Conservation (phyloP, 768 basidiomycete species). For the Boletus sp. region DNA sequence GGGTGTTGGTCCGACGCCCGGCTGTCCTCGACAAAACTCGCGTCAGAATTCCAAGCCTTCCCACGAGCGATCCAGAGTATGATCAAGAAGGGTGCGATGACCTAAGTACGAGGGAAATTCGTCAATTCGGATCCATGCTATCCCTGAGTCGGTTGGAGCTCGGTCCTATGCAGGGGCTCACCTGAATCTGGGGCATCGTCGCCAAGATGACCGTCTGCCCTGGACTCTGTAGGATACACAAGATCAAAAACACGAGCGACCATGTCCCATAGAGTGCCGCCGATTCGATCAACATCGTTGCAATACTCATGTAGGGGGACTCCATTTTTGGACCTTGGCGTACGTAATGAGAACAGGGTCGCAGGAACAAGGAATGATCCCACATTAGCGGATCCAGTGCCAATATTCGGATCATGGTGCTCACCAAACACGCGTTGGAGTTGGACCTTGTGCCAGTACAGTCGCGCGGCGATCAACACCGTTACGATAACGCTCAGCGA, state of each 20-base stretch:
- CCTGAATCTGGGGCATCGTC: slow-evolving; percentile 24
- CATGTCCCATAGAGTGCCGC: slow-evolving; percentile 23
- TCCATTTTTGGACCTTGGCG: slow-evolving; percentile 10
- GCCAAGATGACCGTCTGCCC: slow-evolving; percentile 21
- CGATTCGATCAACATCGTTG: slow-evolving; percentile 23
- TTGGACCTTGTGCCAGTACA: slow-evolving; percentile 25
- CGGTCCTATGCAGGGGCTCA: neutral
- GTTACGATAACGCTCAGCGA: slow-evolving; percentile 24
- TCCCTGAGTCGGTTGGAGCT: neutral
- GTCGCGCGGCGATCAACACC: slow-evolving; percentile 19
- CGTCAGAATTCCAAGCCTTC: slow-evolving; percentile 12
- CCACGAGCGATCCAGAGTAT: slow-evolving; percentile 25
- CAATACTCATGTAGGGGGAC: slow-evolving; percentile 24
- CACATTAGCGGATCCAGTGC: neutral
- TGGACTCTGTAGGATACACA: slow-evolving; percentile 13
- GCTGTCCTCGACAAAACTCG: neutral
- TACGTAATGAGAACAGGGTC: neutral
- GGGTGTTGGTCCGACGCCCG: neutral
- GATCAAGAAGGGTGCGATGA: slow-evolving; percentile 26
- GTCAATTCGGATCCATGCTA: neutral
- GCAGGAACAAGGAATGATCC: neutral
- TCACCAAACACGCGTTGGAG: slow-evolving; percentile 27
- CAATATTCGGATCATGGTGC: neutral
- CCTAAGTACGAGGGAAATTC: slow-evolving; percentile 1
- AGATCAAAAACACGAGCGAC: slow-evolving; percentile 22